phyloP scores from a whole-genome alignment of 306 rosid genomes.

The Begonia masoniana region DNA sequence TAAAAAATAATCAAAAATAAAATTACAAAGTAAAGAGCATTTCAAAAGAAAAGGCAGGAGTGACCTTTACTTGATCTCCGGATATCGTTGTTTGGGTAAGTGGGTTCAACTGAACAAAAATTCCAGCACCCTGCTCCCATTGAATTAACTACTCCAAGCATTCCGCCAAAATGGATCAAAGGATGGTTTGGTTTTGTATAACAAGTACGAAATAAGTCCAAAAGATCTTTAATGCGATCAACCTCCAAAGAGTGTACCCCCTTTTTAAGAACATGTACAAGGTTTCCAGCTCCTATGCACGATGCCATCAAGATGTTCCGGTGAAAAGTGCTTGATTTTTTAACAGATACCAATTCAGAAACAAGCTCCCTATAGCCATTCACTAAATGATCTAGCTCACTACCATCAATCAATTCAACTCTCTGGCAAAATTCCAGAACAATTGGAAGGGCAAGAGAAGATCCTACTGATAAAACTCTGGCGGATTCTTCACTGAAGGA shows the following conservation, averaged over 20 bases:
- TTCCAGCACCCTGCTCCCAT: slow-evolving; percentile 75
- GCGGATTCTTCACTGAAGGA: slow-evolving; percentile 23
- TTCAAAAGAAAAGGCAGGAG: slow-evolving; percentile 4
- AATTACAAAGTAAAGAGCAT: slow-evolving; percentile 1
- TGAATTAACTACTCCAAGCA: slow-evolving; percentile 79
- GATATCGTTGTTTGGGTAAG: slow-evolving; percentile 22
- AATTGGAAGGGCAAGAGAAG: slow-evolving; percentile 80
- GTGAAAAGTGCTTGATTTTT: slow-evolving; percentile 38
- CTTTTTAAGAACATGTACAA: slow-evolving; percentile 49
- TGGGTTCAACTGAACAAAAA: slow-evolving; percentile 36
- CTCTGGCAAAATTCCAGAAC: slow-evolving; percentile 61
- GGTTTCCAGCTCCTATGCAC: slow-evolving; percentile 79
- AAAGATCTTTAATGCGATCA: slow-evolving; percentile 43
- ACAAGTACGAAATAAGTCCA: slow-evolving; percentile 68
- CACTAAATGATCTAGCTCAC: slow-evolving; percentile 43
- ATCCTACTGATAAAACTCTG: slow-evolving; percentile 59
- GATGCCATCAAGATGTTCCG: slow-evolving; percentile 79
- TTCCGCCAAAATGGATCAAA: slow-evolving; percentile 73
- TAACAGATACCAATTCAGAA: slow-evolving; percentile 52
- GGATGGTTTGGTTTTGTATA: slow-evolving; percentile 59
- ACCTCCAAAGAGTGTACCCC: slow-evolving; percentile 56
- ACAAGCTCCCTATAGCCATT: slow-evolving; percentile 53
- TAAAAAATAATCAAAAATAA: slow-evolving; percentile 6
- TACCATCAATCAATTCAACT: slow-evolving; percentile 60
- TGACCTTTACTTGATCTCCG: slow-evolving; percentile 48